Evolutionary conservation across 2,329 filamentous ascomycete genomes (phyloP).

Genomic region (Neofusicoccum sp.): DNA sequence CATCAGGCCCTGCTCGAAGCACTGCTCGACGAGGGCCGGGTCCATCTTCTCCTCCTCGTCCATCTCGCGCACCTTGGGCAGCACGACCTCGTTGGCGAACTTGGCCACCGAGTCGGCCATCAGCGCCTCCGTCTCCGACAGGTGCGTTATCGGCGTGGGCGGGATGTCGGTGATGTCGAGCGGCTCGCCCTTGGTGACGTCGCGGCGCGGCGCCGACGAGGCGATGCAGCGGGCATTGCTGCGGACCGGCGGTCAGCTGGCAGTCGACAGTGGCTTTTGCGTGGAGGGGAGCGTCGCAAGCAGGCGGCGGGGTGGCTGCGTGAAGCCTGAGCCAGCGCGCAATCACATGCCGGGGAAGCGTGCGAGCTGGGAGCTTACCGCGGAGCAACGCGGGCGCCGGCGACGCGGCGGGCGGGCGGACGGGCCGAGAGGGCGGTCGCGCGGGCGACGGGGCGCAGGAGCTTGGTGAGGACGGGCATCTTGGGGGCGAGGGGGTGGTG

Average conservation of each 20-base stretch:
- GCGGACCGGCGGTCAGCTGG: not conserved
- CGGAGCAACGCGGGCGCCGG: constrained; percentile 14
- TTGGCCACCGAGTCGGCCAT: constrained; percentile 90
- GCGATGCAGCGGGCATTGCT: constrained; percentile 41
- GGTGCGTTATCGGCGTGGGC: constrained; percentile 88
- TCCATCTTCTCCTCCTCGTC: constrained; percentile 97
- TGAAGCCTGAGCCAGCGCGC: not conserved
- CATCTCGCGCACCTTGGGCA: constrained; percentile 93
- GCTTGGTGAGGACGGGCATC: constrained; percentile 30
- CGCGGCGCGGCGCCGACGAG: constrained; percentile 36
- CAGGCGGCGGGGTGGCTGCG: not conserved
- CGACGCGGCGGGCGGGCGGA: constrained; percentile 11
- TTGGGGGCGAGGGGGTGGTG: not conserved
- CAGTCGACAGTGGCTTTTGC: not conserved
- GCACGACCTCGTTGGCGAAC: constrained; percentile 84
- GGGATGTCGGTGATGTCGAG: constrained; percentile 70
- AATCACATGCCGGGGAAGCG: constrained; percentile 8
- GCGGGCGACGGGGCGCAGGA: constrained; percentile 33
- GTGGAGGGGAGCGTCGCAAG: not conserved
- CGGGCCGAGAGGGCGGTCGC: constrained; percentile 23
- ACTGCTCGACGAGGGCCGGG: constrained; percentile 77
- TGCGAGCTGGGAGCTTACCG: constrained; percentile 16
- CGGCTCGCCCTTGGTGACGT: constrained; percentile 32
- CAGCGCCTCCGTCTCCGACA: constrained; percentile 83
- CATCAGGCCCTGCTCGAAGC: constrained; percentile 98